These are phyloP conservation scores for Chamaenerion angustifolium DNA, from an alignment of 345 rosid species.

Conservation along the genomic window DNA sequence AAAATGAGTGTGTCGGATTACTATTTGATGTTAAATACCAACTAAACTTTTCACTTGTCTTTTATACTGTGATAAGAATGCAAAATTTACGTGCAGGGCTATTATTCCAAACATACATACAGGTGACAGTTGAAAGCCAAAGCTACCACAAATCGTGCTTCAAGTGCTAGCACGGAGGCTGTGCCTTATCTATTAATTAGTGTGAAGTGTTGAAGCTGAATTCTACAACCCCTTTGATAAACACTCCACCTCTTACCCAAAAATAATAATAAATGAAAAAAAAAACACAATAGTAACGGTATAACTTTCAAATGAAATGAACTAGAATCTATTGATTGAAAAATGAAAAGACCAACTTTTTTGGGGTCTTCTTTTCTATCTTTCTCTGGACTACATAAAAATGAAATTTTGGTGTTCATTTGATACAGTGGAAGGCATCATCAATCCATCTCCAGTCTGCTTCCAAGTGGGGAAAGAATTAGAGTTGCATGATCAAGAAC, in stretches of 20 bases:
- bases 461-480: constrained; percentile 14
- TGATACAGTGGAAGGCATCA: constrained; percentile 17
- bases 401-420: constrained; percentile 13
- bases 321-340: too few species aligned
- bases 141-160: constrained; percentile 89
- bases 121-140: constrained; percentile 86
- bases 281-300: constrained; percentile 13
- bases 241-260: constrained; percentile 11
- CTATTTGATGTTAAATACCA: too few species aligned
- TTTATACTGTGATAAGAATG: too few species aligned
- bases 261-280: too few species aligned
- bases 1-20: too few species aligned
- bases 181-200: constrained; percentile 58
- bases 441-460: constrained; percentile 19
- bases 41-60: neutral
- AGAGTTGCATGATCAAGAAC: too few species aligned
- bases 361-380: constrained; percentile 13
- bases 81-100: too few species aligned
- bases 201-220: constrained; percentile 24
- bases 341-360: constrained; percentile 21
- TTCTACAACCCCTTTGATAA: constrained; percentile 19
- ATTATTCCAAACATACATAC: constrained; percentile 3
- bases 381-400: constrained; percentile 24
- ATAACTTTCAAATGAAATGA: constrained; percentile 19
- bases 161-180: constrained; percentile 93